Conservation (phyloP, 2,329 filamentous ascomycete species). For the Fusarium acutatum region DNA sequence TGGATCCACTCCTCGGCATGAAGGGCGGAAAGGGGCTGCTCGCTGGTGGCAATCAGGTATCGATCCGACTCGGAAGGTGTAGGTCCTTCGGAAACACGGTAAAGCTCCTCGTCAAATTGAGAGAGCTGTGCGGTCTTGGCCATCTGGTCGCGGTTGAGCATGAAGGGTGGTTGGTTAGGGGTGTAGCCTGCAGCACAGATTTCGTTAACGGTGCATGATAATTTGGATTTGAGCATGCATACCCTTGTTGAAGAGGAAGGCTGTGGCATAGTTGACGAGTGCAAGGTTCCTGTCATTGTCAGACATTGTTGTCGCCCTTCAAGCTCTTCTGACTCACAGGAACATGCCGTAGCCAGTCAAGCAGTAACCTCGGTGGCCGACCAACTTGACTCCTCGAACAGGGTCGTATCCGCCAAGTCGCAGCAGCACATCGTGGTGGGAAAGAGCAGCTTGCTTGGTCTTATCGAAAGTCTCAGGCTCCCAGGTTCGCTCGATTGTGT, state of each 20-base stretch:
- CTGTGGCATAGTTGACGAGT: slow-evolving; percentile 91
- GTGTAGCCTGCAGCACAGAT: slow-evolving; percentile 68
- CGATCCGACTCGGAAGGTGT: slow-evolving; percentile 89
- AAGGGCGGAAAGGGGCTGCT: slow-evolving; percentile 93
- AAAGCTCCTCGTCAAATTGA: slow-evolving; percentile 97
- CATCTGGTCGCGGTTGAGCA: slow-evolving; percentile 97
- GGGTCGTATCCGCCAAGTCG: slow-evolving; percentile 92
- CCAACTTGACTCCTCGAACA: slow-evolving; percentile 91
- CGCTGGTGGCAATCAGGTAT: slow-evolving; percentile 80
- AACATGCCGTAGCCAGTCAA: slow-evolving; percentile 89
- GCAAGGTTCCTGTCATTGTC: slow-evolving; percentile 72
- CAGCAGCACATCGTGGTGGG: slow-evolving; percentile 93
- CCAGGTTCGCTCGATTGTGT: slow-evolving; percentile 80
- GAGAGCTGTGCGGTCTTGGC: slow-evolving; percentile 97
- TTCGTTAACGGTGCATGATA: slow-evolving; percentile 4
- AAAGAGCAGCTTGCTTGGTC: slow-evolving; percentile 81
- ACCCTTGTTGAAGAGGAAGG: slow-evolving; percentile 70
- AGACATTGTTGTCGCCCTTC: not conserved
- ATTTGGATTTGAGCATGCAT: not conserved
- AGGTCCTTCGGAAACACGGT: slow-evolving; percentile 93
- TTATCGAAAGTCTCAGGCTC: slow-evolving; percentile 77
- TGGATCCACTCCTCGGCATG: slow-evolving; percentile 95
- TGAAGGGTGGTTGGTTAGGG: slow-evolving; percentile 86
- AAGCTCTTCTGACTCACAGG: slow-evolving; percentile 52
- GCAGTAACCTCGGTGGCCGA: slow-evolving; percentile 94